These are phyloP conservation scores for Kitagawia praeruptora DNA, from an alignment of 129 eudicot genomes.

Conservation along the genomic window DNA sequence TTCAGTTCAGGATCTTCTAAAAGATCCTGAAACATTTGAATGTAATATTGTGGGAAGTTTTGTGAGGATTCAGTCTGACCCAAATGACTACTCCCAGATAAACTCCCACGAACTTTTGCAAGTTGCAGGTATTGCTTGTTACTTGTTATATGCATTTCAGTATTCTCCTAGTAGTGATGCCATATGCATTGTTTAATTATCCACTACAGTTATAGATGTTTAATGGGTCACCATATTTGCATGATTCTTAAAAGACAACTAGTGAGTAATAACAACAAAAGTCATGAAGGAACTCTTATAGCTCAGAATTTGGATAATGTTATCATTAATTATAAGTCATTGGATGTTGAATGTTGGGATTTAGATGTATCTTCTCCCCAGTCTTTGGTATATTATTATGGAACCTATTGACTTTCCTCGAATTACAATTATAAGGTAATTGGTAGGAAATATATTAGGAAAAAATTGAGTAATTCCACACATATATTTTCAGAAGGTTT, in stretches of 20 bases:
- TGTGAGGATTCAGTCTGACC: slow-evolving; percentile 72
- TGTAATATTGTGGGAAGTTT: slow-evolving; percentile 67
- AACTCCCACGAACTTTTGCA: slow-evolving; percentile 63
- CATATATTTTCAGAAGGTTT: background rate
- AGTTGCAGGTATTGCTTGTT: slow-evolving; percentile 50
- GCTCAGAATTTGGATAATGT: too few relatives aligned
- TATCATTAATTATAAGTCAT: too few relatives aligned
- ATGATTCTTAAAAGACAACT: background rate
- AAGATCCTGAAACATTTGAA: slow-evolving; percentile 54
- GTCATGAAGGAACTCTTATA: too few relatives aligned
- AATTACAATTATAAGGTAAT: too few relatives aligned
- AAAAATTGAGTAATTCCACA: background rate
- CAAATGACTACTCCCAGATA: slow-evolving; percentile 53
- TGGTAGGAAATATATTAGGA: background rate
- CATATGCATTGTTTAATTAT: background rate
- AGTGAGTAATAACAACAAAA: background rate
- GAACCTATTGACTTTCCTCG: background rate
- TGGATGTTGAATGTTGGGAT: background rate
- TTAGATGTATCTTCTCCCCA: background rate
- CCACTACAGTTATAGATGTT: background rate
- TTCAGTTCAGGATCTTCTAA: slow-evolving; percentile 60
- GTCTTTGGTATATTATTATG: too few relatives aligned
- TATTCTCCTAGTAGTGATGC: background rate
- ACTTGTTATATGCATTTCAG: slow-evolving; percentile 18
- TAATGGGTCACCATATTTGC: background rate